Evolutionary conservation across 441 rosid species (phyloP), one percentile per base, ranked within the genome.

Genomic region (Cnidoscolus chayamansa): DNA sequence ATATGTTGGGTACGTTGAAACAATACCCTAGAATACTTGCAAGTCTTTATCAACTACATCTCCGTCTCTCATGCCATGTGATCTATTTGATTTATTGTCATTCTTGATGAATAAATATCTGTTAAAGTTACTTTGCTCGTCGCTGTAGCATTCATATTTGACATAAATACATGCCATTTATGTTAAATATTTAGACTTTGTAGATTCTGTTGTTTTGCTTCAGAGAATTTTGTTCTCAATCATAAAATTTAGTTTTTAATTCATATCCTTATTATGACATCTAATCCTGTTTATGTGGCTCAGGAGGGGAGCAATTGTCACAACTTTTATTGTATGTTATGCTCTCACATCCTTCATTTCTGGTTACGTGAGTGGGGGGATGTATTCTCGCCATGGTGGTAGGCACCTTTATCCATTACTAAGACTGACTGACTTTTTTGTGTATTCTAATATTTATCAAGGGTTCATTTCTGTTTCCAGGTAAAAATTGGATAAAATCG

Each of bases 271-370:
- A 4, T 30, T 37, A 65, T 82, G 60, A 68, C 32, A 5, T 75
- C 15, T 54, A 35, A 35, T 72, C 9, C 1, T 47, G 25, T 66
- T 73, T 74, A 9, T 74, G 64, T 72, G 72, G 65, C 73, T 45
- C 88, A 96, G 99, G 98, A 90, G 99, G 85, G 99, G 99, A 82
- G 97, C 99, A 60, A 96, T 96, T 74, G 96, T 92, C 74, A 96
- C 99, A 30, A 94, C 99, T 57, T 96, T 94, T 79, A 94, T 96
- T 55, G 87, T 92, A 48, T 96, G 97, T 76, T 96, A 96, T 73
- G 99, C 99, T 63, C 87, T 96, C 74, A 96, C 98, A 43, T 96
- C 99, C 53, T 96, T 96, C 76, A 77, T 96, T 74, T 85, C 99
- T 81, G 99, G 99, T 76, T 96, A 96, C 73, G 98, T 94, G 71